Base-by-base conservation (phyloP, 805 yeast species). In the Debaryomyces hansenii region DNA sequence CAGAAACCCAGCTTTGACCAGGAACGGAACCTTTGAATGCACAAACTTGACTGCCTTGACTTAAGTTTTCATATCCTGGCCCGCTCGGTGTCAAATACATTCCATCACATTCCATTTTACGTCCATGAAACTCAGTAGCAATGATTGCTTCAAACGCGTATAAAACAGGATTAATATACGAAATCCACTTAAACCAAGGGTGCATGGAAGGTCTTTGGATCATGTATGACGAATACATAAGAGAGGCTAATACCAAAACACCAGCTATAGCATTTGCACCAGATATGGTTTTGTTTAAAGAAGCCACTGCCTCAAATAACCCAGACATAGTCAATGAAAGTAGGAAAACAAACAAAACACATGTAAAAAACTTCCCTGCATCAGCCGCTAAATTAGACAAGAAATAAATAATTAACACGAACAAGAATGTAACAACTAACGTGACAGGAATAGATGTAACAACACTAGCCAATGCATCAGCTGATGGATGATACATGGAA, bases 181-280 rank as follows among this genome's bases (percentile, higher is more conserved):
- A 77, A 18, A 64, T 64, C 69, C 69, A 64, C 47, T 62, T 62
- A 48, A 62, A 64, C 67, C 67, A 64, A 16, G 64, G 64, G 35
- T 55, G 66, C 69, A 64, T 64, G n/a, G 67, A 61, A 4, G 66
- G 67, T 33, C 65, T 46, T 43, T 61, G 69, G 45, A 64, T 61
- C 61, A 61, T 58, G 45, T 56, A 64, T 3, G 65, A 59, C 9
- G 62, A 67, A 55, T 59, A 64, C 62, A 61, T 58, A 46, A 62
- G 55, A 2, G 58, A 28, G 4, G 64, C 64, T 46, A 64, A 56
- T 57, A 76, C 51, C 67, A 63, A 52, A 66, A 77, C 58, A 73
- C 80, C 66, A 57, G 83, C 82, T 56, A 78, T 53, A 29, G 83
- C 79, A 50, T 80, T 81, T 7, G 84, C 84, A 49, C 78, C 71